Evolutionary conservation across 2,329 filamentous ascomycete species (phyloP).

Genomic region (Fusarium piperis): DNA sequence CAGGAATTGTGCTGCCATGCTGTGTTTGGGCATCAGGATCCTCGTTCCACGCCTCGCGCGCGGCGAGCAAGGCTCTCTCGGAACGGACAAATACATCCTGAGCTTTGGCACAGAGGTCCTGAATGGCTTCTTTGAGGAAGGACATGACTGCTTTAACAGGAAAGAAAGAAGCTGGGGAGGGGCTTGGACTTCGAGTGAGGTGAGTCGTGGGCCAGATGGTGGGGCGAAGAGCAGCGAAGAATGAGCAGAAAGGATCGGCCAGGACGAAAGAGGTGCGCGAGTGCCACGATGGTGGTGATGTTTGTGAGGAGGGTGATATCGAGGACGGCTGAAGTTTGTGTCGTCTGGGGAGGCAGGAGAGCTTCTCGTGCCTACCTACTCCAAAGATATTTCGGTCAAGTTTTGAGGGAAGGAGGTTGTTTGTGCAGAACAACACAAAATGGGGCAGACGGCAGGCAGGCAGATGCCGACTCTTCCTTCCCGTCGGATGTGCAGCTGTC

Average conservation of each 20-base stretch:
- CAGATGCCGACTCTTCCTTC: too few relatives aligned
- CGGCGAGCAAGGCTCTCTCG: background rate
- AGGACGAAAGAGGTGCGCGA: background rate
- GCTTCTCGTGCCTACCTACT: background rate
- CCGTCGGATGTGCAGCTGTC: background rate
- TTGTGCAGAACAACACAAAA: background rate
- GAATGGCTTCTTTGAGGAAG: background rate
- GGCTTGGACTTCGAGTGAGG: background rate
- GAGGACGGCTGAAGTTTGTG: background rate
- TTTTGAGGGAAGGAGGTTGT: background rate
- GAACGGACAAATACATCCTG: background rate
- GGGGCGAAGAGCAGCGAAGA: background rate
- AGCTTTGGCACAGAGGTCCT: background rate
- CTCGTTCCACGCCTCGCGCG: slow-evolving; percentile 8
- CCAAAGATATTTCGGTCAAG: background rate
- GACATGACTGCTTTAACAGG: background rate
- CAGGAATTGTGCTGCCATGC: background rate
- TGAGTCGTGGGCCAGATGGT: background rate
- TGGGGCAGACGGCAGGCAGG: background rate
- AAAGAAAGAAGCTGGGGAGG: background rate
- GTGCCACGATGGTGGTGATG: background rate
- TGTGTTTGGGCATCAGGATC: background rate
- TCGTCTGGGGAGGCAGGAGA: background rate
- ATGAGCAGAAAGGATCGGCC: background rate
- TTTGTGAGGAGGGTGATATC: background rate